Evolutionary conservation across 2,329 filamentous ascomycete genomes (phyloP), one percentile per base, ranked within the genome.

Genomic region (Aspergillus transmontanensis): DNA sequence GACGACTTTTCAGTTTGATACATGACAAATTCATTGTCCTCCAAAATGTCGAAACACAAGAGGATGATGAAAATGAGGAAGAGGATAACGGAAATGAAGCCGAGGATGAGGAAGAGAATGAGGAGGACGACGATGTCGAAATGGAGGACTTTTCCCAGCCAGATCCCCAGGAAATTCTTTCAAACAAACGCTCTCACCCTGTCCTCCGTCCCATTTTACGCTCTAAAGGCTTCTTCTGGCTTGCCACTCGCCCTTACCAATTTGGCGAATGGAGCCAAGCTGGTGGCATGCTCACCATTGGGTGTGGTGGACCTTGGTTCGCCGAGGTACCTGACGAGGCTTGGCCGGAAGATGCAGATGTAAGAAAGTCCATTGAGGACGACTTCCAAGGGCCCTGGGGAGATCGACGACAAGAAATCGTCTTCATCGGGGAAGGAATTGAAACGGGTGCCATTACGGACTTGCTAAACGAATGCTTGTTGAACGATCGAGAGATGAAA

Each of bases 351-450:
- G 81, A 83, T 64, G 71, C 77, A 30, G 82, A 83, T 14, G 83
- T 85, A 2, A 70, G 78, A 28, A 73, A 78, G 48, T 81, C 82
- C 12, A 84, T 86, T 46, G 73, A 77, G 58, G 78, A 83, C 36
- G 83, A 86, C 62, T 85, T 86, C 58, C 73, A 79, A 34, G 78
- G 76, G 5, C 76, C 78, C 10, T 92, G 89, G 88, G 89, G 88
- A 0, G 90, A 92, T 68, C 82, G 89, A 1, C 81, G 89, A 2
- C 89, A 92, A 72, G 90, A 92, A 73, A 73, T 92, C 7, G 90
- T 92, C 3, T 90, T 92, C 64, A 92, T 93, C 62, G 90, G 90
- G 0, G 88, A 91, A 74, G 82, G 82, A 6, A 80, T 92, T 16
- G 82, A 90, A 57, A 71, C 81, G 1, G 71, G 73, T 6, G 81